phyloP scores from a whole-genome alignment of 805 yeast genomes.

The Teunomyces cretensis region DNA sequence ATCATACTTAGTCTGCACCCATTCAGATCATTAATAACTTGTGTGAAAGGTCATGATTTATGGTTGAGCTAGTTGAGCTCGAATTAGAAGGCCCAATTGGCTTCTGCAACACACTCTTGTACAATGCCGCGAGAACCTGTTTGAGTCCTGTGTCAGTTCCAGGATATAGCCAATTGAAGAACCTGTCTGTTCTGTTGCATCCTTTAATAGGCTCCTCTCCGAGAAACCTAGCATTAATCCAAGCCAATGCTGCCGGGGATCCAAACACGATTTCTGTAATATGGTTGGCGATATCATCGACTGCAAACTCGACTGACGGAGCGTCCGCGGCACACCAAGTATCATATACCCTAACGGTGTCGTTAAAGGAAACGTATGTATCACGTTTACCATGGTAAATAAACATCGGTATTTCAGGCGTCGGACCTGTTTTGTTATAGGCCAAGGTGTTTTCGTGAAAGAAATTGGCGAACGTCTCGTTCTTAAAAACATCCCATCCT shows the following conservation, averaged over 20 bases:
- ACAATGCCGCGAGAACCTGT: not conserved
- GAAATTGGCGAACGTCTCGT: not conserved
- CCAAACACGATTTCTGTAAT: conserved; percentile 14
- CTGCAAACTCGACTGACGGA: conserved; percentile 7
- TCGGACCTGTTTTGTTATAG: not conserved
- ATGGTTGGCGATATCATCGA: conserved; percentile 13
- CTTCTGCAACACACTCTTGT: not conserved
- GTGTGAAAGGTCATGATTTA: too few relatives aligned
- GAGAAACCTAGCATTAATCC: conserved; percentile 16
- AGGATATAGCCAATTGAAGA: conserved; percentile 44
- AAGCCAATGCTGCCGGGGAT: conserved; percentile 14
- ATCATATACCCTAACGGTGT: conserved; percentile 7
- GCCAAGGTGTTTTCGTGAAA: not conserved
- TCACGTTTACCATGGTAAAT: conserved; percentile 10
- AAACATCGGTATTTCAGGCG: conserved; percentile 10
- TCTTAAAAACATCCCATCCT: not conserved
- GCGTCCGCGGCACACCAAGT: conserved; percentile 10
- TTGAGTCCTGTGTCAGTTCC: conserved; percentile 18
- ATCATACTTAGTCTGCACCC: too few relatives aligned
- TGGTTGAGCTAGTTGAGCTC: too few relatives aligned
- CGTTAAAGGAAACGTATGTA: conserved; percentile 10
- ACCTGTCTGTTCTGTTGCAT: conserved; percentile 38
- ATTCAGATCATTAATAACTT: too few relatives aligned
- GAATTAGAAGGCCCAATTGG: not conserved
- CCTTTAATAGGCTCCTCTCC: conserved; percentile 16